Evolutionary conservation across 2,329 filamentous ascomycete genomes (phyloP).

Genomic region (Paecilomyces formosus): DNA sequence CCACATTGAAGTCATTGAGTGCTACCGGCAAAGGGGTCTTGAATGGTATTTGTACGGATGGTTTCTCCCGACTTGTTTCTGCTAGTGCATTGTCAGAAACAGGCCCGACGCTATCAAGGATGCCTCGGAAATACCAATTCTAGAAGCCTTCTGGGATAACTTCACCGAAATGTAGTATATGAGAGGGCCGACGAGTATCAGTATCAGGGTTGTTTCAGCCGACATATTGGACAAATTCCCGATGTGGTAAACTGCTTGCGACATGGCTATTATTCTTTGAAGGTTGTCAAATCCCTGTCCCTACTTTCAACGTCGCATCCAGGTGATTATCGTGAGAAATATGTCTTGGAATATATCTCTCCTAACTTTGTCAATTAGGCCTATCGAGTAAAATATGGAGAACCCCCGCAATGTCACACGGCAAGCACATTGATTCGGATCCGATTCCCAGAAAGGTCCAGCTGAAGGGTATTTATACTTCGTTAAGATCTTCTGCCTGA

Average conservation of each 20-base stretch:
- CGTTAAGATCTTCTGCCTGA: not conserved
- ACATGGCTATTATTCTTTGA: not conserved
- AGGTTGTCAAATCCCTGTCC: not conserved
- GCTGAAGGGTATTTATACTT: not conserved
- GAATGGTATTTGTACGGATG: not conserved
- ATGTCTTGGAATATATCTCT: not conserved
- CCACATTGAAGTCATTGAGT: not conserved
- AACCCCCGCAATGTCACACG: not conserved
- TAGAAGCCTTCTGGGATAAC: not conserved
- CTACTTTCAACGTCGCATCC: not conserved
- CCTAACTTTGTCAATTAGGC: not conserved
- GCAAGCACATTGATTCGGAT: not conserved
- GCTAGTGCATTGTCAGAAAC: not conserved
- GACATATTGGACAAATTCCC: not conserved
- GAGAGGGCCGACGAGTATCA: not conserved
- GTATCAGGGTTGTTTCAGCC: not conserved
- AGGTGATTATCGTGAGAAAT: not conserved
- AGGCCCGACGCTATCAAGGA: not conserved
- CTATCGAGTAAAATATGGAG: not conserved
- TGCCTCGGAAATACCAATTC: not conserved
- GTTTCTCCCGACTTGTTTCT: not conserved
- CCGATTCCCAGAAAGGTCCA: not conserved
- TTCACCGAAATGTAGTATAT: not conserved
- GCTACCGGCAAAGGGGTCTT: not conserved
- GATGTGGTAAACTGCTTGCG: not conserved